Base-by-base conservation (phyloP, 805 yeast genomes). In the Kodamaea sagamina region DNA sequence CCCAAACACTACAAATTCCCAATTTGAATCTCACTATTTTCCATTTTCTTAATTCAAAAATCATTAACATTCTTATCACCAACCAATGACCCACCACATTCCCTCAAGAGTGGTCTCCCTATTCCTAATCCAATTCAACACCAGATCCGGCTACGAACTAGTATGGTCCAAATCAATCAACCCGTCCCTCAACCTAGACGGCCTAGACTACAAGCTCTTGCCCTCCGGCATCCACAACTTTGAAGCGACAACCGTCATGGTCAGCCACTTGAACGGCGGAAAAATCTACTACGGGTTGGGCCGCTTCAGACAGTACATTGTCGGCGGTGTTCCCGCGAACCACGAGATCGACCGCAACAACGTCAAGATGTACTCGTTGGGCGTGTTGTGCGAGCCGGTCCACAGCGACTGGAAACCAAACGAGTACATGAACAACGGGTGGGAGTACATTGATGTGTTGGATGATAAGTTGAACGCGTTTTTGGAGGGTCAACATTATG, bases 311-410 rank as follows among this genome's bases (percentile, higher is more conserved):
- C 68, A 64, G 49, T 37, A 43, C 27, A 31, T 42, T 8, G 34
- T 41, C 6, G 48, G 42, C 2, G 28, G 25, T 12, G 34, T 51
- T 21, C 36, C 29, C 8, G 44, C 34, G 11, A 49, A 43, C 15
- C 43, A 41, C 28, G 32, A 41, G 25, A 18, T 43, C 19, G 49
- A 50, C 39, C 37, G 53, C 2, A 13, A 22, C 7, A 45, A 73
- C 26, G 78, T 83, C 19, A 72, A 71, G 49, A 77, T 85, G 81
- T 84, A 72, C 53, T 78, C 89, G 1, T 56, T 85, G 7, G 90
- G 89, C 0, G 61, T 84, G 1, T 60, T 84, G 15, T 67, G 79
- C 12, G 81, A 79, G 45, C 77, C 76, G 7, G 29, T 53, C 28
- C 29, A 57, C 35, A 17, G 41, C 18, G 39, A 37, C 42, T 47